Evolutionary conservation across 2,329 filamentous ascomycete genomes (phyloP).

Genomic region (Fusarium luffae): DNA sequence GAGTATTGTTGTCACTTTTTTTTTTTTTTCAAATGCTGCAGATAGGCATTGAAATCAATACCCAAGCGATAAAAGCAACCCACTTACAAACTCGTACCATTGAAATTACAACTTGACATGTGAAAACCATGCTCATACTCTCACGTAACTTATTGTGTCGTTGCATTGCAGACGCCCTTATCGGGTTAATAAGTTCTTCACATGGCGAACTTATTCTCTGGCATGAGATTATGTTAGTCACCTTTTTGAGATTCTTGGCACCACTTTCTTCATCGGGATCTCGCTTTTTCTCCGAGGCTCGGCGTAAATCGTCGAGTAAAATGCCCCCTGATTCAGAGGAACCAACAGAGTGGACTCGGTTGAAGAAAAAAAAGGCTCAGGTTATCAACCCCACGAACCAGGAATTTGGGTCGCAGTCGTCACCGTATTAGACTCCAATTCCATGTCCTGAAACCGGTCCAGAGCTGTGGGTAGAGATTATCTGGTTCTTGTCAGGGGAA

Average conservation of each 20-base stretch:
- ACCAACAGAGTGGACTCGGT: conserved; percentile 29
- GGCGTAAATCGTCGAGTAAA: conserved; percentile 11
- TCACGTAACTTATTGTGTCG: background rate
- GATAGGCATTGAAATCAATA: conserved; percentile 2
- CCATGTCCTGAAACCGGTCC: conserved; percentile 41
- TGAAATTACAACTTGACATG: conserved; percentile 10
- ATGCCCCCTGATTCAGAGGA: conserved; percentile 17
- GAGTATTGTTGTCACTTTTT: conserved; percentile 2
- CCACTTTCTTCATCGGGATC: conserved; percentile 8
- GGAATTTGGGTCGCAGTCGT: conserved; percentile 41
- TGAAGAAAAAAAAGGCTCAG: conserved; percentile 8
- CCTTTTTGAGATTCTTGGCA: conserved; percentile 19
- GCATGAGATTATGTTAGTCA: conserved; percentile 15
- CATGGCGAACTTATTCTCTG: conserved; percentile 13
- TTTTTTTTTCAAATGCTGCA: background rate
- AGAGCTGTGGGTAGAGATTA: conserved; percentile 31
- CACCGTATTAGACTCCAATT: conserved; percentile 17
- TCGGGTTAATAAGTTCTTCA: conserved; percentile 12
- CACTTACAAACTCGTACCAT: background rate
- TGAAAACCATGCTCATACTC: conserved; percentile 12
- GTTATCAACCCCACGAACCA: conserved; percentile 29
- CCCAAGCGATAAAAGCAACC: background rate
- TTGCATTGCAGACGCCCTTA: conserved; percentile 11
- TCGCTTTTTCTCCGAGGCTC: conserved; percentile 20
- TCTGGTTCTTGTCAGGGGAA: conserved; percentile 17